Percentiles rank a stretch among this genome's conserved stretches.
These are phyloP conservation scores for Ophiostoma triangulosporum DNA, from an alignment of 2,329 filamentous ascomycete genomes.

Conservation along the genomic window DNA sequence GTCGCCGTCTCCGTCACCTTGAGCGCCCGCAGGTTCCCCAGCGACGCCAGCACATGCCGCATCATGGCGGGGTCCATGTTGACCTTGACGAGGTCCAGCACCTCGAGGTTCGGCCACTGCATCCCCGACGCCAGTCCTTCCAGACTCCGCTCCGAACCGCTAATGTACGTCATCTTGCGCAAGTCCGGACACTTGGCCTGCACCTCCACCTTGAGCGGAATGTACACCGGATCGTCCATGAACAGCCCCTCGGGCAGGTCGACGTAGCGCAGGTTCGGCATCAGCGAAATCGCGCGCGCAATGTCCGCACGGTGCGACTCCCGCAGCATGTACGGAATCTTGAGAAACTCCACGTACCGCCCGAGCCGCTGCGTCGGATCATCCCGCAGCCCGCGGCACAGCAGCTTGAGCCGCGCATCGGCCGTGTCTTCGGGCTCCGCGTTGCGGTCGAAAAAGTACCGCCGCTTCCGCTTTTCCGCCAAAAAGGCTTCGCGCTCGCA, in stretches of 20 bases:
- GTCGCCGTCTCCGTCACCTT: slow-evolving; percentile 57
- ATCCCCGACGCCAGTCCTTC: slow-evolving; percentile 51
- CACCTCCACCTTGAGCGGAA: slow-evolving; percentile 68
- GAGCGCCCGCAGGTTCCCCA: slow-evolving; percentile 57
- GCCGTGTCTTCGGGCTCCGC: slow-evolving; percentile 71
- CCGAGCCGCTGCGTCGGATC: slow-evolving; percentile 54
- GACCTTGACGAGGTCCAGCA: slow-evolving; percentile 55
- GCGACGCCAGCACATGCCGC: slow-evolving; percentile 53
- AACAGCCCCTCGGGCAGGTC: slow-evolving; percentile 85
- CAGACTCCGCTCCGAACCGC: slow-evolving; percentile 66
- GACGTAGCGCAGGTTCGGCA: slow-evolving; percentile 76
- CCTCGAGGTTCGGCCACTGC: slow-evolving; percentile 57
- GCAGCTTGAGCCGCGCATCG: slow-evolving; percentile 58
- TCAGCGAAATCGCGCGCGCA: slow-evolving; percentile 70
- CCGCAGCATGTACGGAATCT: slow-evolving; percentile 88
- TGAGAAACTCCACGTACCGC: slow-evolving; percentile 60
- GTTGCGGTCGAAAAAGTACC: slow-evolving; percentile 60
- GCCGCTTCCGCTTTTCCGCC: slow-evolving; percentile 63
- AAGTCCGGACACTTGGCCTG: slow-evolving; percentile 73
- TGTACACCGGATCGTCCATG: slow-evolving; percentile 61
- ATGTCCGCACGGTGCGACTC: slow-evolving; percentile 76
- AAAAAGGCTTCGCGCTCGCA: slow-evolving; percentile 76
- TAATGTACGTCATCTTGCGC: slow-evolving; percentile 75
- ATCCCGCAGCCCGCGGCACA: slow-evolving; percentile 72
- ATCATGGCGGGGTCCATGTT: slow-evolving; percentile 58